phyloP scores from a whole-genome alignment of 768 basidiomycete genomes.

The Calocybe indica region DNA sequence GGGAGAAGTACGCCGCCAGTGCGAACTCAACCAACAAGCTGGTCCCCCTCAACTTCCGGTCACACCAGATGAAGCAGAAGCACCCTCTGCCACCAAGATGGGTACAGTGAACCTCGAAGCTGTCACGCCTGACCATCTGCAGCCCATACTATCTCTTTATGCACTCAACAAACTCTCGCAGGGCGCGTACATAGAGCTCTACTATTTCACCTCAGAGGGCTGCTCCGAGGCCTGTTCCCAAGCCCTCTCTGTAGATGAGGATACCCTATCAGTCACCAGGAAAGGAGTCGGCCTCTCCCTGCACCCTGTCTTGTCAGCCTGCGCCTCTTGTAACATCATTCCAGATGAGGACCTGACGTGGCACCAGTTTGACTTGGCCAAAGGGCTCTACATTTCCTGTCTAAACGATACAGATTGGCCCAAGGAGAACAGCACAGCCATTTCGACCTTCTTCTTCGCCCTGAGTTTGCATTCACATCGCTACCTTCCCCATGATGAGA shows the following conservation, averaged over 20 bases:
- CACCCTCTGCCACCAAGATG: too few relatives aligned
- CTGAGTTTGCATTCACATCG: neutral
- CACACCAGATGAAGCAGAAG: too few relatives aligned
- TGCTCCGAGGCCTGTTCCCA: neutral
- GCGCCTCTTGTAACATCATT: neutral
- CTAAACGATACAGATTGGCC: neutral
- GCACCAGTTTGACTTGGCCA: conserved; percentile 6
- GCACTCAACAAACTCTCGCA: neutral
- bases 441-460: neutral
- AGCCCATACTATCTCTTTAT: too few relatives aligned
- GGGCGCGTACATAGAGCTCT: neutral
- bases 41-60: too few relatives aligned
- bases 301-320: neutral
- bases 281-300: neutral
- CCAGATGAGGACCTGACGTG: conserved; percentile 9
- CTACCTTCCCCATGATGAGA: neutral
- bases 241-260: neutral
- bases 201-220: neutral
- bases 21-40: too few relatives aligned
- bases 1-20: too few relatives aligned
- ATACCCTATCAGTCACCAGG: conserved; percentile 1
- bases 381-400: neutral
- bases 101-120: too few relatives aligned
- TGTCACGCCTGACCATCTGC: too few relatives aligned
- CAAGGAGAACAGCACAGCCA: neutral